Evolutionary conservation across 805 yeast genomes (phyloP).

Genomic region (Pichia manshurica): DNA sequence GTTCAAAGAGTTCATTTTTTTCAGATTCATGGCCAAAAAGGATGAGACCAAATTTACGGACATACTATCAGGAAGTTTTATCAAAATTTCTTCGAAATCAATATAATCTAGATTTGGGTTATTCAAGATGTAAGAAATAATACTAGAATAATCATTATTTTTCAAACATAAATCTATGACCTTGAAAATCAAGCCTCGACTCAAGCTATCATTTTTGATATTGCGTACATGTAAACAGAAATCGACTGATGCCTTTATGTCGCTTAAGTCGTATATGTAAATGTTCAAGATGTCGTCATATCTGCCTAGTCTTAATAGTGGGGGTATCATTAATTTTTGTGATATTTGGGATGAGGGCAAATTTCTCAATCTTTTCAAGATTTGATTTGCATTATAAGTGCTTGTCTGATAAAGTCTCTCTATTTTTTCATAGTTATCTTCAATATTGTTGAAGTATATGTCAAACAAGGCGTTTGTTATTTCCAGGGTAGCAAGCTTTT

Average conservation of each 20-base stretch:
- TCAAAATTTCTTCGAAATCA: slow-evolving; percentile 35
- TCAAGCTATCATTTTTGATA: slow-evolving; percentile 13
- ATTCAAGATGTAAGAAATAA: slow-evolving; percentile 29
- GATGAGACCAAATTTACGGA: slow-evolving; percentile 37
- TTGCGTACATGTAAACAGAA: slow-evolving; percentile 51
- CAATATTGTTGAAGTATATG: slow-evolving; percentile 35
- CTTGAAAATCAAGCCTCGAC: slow-evolving; percentile 36
- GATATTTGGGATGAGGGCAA: slow-evolving; percentile 18
- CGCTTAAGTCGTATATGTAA: slow-evolving; percentile 50
- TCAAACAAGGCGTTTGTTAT: slow-evolving; percentile 42
- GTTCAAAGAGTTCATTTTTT: slow-evolving; percentile 35
- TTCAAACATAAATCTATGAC: slow-evolving; percentile 38
- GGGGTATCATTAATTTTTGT: slow-evolving; percentile 46
- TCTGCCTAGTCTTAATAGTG: slow-evolving; percentile 53
- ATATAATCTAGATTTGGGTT: slow-evolving; percentile 22
- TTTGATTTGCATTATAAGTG: slow-evolving; percentile 35
- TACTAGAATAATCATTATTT: slow-evolving; percentile 12
- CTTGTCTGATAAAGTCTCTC: slow-evolving; percentile 30
- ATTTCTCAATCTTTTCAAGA: slow-evolving; percentile 21
- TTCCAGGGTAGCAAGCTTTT: slow-evolving; percentile 31
- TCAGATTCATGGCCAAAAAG: slow-evolving; percentile 42
- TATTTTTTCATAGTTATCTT: slow-evolving; percentile 28
- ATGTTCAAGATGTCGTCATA: slow-evolving; percentile 61
- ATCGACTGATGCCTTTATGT: slow-evolving; percentile 50
- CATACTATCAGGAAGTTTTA: slow-evolving; percentile 46